A percentile compares a stretch with the other conserved stretches of the same genome.
phyloP scores from a whole-genome alignment of 768 basidiomycete species.

The Mycena indigotica region DNA sequence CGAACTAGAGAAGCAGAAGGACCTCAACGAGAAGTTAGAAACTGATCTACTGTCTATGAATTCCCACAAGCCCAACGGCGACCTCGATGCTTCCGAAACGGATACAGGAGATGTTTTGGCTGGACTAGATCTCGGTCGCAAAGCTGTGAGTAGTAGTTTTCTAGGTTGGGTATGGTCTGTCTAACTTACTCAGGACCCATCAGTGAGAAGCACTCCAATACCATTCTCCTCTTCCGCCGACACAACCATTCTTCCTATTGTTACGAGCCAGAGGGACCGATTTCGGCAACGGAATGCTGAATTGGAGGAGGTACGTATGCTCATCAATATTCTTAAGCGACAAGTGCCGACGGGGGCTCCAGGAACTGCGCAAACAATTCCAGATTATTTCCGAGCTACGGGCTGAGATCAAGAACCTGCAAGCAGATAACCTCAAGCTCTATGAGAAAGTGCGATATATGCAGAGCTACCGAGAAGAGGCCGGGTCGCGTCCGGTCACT shows the following conservation, averaged over 20 bases:
- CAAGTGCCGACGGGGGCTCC: too few relatives aligned
- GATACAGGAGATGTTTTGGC: slow-evolving; percentile 62
- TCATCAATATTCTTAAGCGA: too few relatives aligned
- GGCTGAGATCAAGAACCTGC: slow-evolving; percentile 86
- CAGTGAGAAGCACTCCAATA: slow-evolving; percentile 61
- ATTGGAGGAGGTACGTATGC: slow-evolving; percentile 77
- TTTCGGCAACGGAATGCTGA: slow-evolving; percentile 97
- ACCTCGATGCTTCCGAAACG: slow-evolving; percentile 31
- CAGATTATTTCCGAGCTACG: slow-evolving; percentile 94
- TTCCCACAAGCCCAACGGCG: slow-evolving; percentile 47
- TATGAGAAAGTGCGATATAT: slow-evolving; percentile 99
- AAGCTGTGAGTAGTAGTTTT: slow-evolving; percentile 39
- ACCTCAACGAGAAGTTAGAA: slow-evolving; percentile 88
- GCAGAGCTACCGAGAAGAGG: slow-evolving; percentile 90
- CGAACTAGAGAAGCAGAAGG: slow-evolving; percentile 77
- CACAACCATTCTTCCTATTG: slow-evolving; percentile 96
- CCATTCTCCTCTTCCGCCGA: slow-evolving; percentile 78
- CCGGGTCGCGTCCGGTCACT: slow-evolving; percentile 51
- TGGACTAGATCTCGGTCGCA: slow-evolving; percentile 71
- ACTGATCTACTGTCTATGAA: slow-evolving; percentile 86
- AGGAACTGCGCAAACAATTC: slow-evolving; percentile 96
- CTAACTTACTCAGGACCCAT: slow-evolving; percentile 29
- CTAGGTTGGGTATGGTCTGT: not conserved
- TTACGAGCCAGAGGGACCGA: slow-evolving; percentile 95
- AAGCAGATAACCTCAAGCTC: slow-evolving; percentile 93